These are phyloP conservation scores for Botryobasidium botryosum DNA, from an alignment of 768 basidiomycete species.

Conservation along the genomic window DNA sequence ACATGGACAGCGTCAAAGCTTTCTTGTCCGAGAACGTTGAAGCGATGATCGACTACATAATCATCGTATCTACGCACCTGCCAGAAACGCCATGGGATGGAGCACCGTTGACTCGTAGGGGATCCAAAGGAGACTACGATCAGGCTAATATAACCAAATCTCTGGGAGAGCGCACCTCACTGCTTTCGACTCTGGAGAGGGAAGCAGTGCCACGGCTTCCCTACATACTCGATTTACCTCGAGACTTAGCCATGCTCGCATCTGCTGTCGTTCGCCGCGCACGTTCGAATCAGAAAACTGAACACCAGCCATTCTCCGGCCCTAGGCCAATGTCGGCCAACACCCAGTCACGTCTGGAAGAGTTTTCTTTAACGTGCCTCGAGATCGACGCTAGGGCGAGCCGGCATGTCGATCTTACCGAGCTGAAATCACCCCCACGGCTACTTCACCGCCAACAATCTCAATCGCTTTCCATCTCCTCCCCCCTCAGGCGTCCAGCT, in stretches of 20 bases:
- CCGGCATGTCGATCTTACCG: too few relatives aligned
- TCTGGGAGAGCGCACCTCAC: constrained; percentile 26
- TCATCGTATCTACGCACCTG: constrained; percentile 12
- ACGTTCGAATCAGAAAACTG: too few relatives aligned
- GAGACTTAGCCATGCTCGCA: constrained; percentile 57
- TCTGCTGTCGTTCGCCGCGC: constrained; percentile 55
- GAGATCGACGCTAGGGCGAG: too few relatives aligned
- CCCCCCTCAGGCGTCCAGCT: too few relatives aligned
- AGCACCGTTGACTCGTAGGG: too few relatives aligned
- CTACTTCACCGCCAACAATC: too few relatives aligned
- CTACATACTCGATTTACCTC: constrained; percentile 58
- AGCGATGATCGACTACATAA: constrained; percentile 59
- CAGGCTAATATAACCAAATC: neutral
- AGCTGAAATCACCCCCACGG: too few relatives aligned
- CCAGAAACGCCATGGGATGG: constrained; percentile 36
- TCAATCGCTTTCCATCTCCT: too few relatives aligned
- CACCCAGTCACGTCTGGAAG: too few relatives aligned
- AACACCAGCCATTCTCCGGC: neutral
- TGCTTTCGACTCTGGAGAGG: constrained; percentile 36
- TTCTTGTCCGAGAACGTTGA: constrained; percentile 47
- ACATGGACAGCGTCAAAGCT: constrained; percentile 59
- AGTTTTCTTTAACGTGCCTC: too few relatives aligned
- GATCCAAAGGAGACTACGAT: neutral
- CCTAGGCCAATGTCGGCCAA: neutral
- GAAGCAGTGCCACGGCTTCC: constrained; percentile 62